Evolutionary conservation across 495 filamentous ascomycete genomes (phyloP).

Genomic region (Penicillium malachiteum): DNA sequence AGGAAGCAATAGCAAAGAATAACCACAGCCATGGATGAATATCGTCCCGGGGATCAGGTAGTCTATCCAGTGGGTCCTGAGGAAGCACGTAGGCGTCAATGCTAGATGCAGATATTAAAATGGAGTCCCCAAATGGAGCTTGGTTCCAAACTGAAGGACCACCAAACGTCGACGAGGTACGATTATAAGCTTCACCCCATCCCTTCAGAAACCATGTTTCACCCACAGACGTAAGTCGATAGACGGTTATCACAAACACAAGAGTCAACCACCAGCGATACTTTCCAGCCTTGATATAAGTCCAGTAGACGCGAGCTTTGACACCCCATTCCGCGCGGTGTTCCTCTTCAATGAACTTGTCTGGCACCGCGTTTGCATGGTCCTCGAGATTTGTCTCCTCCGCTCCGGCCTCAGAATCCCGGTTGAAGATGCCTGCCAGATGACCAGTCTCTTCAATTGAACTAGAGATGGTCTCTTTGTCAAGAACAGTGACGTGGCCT

Average conservation of each 20-base stretch:
- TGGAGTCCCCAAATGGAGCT: neutral
- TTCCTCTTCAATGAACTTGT: slow-evolving; percentile 83
- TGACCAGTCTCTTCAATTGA: slow-evolving; percentile 17
- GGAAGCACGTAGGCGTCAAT: slow-evolving; percentile 24
- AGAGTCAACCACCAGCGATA: slow-evolving; percentile 68
- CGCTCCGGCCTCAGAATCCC: slow-evolving; percentile 34
- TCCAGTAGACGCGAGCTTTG: slow-evolving; percentile 72
- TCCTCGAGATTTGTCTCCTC: slow-evolving; percentile 38
- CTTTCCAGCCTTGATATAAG: slow-evolving; percentile 74
- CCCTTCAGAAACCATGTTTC: slow-evolving; percentile 80
- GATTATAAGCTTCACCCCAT: slow-evolving; percentile 76
- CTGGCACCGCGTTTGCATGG: slow-evolving; percentile 53
- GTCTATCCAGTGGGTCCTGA: slow-evolving; percentile 46
- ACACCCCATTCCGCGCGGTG: slow-evolving; percentile 73
- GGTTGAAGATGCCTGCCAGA: slow-evolving; percentile 13
- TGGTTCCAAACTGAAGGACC: slow-evolving; percentile 3
- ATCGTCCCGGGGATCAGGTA: slow-evolving; percentile 66
- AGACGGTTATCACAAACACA: slow-evolving; percentile 55
- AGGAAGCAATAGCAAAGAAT: slow-evolving; percentile 60
- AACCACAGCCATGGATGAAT: slow-evolving; percentile 70
- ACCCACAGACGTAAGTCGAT: slow-evolving; percentile 57
- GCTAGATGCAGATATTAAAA: slow-evolving; percentile 6
- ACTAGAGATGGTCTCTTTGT: slow-evolving; percentile 29
- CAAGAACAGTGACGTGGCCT: slow-evolving; percentile 51
- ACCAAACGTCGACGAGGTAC: slow-evolving; percentile 17